These are phyloP conservation scores for Daedaleopsis sinensis DNA, from an alignment of 768 basidiomycete species.

Conservation along the genomic window DNA sequence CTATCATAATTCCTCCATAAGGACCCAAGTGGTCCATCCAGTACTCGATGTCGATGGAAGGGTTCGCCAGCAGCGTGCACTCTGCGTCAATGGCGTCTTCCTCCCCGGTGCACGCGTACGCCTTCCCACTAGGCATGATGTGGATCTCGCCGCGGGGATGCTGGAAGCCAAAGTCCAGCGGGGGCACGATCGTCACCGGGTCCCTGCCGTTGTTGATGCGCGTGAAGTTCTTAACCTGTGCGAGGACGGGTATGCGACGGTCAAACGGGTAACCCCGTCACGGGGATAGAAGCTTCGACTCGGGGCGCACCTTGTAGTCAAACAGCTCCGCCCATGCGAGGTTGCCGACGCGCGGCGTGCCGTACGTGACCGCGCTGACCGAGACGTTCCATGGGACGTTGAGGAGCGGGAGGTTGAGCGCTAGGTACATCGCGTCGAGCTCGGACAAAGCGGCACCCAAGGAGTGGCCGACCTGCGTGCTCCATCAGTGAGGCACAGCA, in stretches of 20 bases:
- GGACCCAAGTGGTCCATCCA: background rate
- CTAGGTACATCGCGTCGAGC: slow-evolving; percentile 34
- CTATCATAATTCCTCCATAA: slow-evolving; percentile 1
- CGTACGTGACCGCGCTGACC: slow-evolving; percentile 51
- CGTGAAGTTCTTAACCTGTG: slow-evolving; percentile 27
- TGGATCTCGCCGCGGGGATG: slow-evolving; percentile 60
- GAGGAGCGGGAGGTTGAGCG: slow-evolving; percentile 31
- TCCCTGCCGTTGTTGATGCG: slow-evolving; percentile 43
- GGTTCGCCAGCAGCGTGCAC: slow-evolving; percentile 49
- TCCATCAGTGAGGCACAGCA: background rate
- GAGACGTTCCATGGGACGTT: slow-evolving; percentile 10
- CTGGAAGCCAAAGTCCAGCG: slow-evolving; percentile 48
- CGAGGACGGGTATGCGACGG: no score
- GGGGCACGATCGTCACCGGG: slow-evolving; percentile 59
- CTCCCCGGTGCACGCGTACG: slow-evolving; percentile 45
- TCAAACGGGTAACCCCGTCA: slow-evolving; percentile 8
- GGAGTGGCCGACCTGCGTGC: slow-evolving; percentile 35
- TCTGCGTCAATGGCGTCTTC: slow-evolving; percentile 56
- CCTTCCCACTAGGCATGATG: slow-evolving; percentile 40
- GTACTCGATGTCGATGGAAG: background rate
- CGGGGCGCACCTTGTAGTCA: slow-evolving; percentile 41
- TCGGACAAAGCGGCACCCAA: slow-evolving; percentile 34
- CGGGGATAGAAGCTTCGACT: slow-evolving; percentile 1
- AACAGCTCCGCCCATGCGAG: slow-evolving; percentile 38
- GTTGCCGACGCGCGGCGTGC: slow-evolving; percentile 56